Percentiles rank a stretch among this genome's conserved stretches.
phyloP scores from a whole-genome alignment of 441 rosid species.

The Adansonia grandidieri region DNA sequence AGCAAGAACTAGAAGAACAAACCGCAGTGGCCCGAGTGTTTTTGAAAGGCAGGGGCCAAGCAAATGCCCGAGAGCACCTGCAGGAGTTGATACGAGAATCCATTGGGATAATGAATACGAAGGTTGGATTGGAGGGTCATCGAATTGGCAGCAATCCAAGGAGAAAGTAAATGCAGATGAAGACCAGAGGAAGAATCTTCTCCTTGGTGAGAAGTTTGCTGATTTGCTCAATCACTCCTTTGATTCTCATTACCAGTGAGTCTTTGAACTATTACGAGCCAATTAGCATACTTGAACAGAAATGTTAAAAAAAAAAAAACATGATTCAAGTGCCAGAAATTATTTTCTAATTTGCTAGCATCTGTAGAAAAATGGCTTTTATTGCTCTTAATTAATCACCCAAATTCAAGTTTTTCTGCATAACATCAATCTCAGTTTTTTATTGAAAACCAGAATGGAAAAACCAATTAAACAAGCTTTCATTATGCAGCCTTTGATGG shows the following conservation, averaged over 20 bases:
- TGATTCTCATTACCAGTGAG: conserved; percentile 91
- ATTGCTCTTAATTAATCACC: no score
- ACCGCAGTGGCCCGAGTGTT: conserved; percentile 22
- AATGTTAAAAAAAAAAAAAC: no score
- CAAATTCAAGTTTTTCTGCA: no score
- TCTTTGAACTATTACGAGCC: neutral
- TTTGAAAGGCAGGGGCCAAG: conserved; percentile 43
- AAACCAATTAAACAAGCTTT: neutral
- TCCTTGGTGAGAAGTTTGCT: conserved; percentile 58
- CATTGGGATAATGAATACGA: conserved; percentile 89
- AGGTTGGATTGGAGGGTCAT: conserved; percentile 86
- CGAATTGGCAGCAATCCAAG: conserved; percentile 17
- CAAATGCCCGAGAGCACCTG: conserved; percentile 43
- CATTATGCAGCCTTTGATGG: no score
- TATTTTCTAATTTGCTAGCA: no score
- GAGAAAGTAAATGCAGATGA: conserved; percentile 37
- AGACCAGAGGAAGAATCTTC: conserved; percentile 31
- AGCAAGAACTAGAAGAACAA: conserved; percentile 14
- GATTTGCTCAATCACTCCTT: conserved; percentile 74
- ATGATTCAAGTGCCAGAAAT: neutral
- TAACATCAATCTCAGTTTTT: neutral
- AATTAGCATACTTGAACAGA: neutral
- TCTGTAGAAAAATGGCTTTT: no score
- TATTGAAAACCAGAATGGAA: neutral
- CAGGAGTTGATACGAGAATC: conserved; percentile 87